Base-by-base conservation (phyloP, 176 grass and related monocot genomes). In the Aegilops umbellulata region DNA sequence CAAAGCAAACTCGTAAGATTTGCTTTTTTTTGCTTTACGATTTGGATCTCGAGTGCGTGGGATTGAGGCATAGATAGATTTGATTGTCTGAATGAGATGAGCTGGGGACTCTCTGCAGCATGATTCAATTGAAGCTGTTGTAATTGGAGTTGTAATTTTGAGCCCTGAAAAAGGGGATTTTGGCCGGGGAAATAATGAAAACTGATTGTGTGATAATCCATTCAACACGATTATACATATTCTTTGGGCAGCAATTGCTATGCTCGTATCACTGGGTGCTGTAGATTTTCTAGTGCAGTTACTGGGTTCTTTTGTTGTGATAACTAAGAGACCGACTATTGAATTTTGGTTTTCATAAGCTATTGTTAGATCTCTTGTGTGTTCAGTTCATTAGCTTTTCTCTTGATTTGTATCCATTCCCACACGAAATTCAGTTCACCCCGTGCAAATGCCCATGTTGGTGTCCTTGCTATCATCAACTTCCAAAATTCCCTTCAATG, bases 1-100 rank as follows among this genome's bases (percentile, higher is more conserved):
- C 24, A 75, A 85, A 38, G 49, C 85, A 80, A 84, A 36, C 85
- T 91, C 69, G 27, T 91, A 85, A 90, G 81, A 46, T 87, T 84
- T 87, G 26, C 67, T 41, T 41, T 75, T 61, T 61, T 68, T 16
- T 44, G 42, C 15, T 75, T 60, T 75, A 61, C 65, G 46, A 76
- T 75, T 80, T 90, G 58, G 88, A 86, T 86, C 44, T 77, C 25
- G 74, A 79, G 32, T 58, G 10, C 42, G 25, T 31, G 72, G 38
- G 38, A 36, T 51, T 61, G 75, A 79, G 89, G 60, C 61, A 27
- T 80, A 80, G 27, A 49, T 84, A 74, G 34, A 84, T 80, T 75
- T 84, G 2, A 69, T 84, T 87, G 39, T 51, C 29, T n/a, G 79
- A 13, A 26, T 64, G 74, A 68, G 31, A 36, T 60, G 74, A 80